phyloP scores from a whole-genome alignment of 345 rosid species.

The Melaleuca alternifolia region DNA sequence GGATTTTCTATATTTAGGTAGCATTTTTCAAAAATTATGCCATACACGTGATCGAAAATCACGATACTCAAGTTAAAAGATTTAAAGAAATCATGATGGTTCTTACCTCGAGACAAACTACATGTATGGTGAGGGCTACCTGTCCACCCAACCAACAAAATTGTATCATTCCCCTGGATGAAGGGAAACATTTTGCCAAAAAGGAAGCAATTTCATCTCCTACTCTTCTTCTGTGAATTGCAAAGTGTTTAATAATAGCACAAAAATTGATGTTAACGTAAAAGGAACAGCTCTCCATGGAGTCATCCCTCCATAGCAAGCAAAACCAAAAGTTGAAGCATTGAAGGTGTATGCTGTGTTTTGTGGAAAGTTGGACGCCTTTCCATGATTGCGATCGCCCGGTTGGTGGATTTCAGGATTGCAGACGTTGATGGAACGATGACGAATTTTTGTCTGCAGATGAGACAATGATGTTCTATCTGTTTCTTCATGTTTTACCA shows the following conservation, averaged over 20 bases:
- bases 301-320: not conserved
- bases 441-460: not conserved
- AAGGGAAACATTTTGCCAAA: not conserved
- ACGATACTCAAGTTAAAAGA: fast-evolving
- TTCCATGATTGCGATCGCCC: not conserved
- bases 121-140: too few species aligned
- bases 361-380: not conserved
- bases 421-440: not conserved
- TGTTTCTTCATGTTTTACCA: not conserved
- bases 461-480: not conserved
- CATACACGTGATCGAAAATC: not conserved
- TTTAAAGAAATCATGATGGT: not conserved
- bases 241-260: not conserved
- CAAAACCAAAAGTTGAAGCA: not conserved
- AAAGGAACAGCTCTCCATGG: not conserved
- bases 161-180: not conserved
- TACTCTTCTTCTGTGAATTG: not conserved
- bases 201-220: not conserved
- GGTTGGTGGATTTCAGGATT: not conserved
- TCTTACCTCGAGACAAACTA: fast-evolving
- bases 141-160: not conserved
- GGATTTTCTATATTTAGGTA: not conserved
- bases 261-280: not conserved
- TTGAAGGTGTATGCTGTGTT: not conserved
- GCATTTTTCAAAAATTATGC: not conserved